Evolutionary conservation across 2,329 filamentous ascomycete species (phyloP).

Genomic region (Colletotrichum sp.): DNA sequence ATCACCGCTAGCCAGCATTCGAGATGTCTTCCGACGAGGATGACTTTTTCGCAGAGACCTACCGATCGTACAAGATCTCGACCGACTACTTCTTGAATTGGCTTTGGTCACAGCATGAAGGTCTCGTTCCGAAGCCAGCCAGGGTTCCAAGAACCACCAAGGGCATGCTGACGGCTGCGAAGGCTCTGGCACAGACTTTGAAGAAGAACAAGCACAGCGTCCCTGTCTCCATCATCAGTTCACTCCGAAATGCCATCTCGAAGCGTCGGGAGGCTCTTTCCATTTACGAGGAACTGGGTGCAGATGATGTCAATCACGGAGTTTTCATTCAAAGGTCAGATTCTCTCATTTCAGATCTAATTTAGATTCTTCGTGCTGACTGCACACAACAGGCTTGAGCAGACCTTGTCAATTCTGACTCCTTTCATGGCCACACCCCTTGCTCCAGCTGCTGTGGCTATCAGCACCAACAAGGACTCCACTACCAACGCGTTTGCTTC

Average conservation of each 20-base stretch:
- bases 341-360: rapidly evolving
- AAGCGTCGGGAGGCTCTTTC: background rate
- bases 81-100: background rate
- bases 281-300: background rate
- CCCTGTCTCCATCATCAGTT: background rate
- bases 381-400: background rate
- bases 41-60: background rate
- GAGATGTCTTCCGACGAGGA: background rate
- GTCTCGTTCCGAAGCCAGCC: background rate
- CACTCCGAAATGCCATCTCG: background rate
- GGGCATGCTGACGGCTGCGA: background rate
- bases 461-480: rapidly evolving
- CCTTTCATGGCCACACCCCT: background rate
- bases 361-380: rapidly evolving
- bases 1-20: background rate
- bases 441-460: background rate
- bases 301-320: background rate
- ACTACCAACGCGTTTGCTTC: background rate
- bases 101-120: background rate
- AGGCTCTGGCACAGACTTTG: rapidly evolving
- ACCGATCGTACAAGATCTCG: background rate
- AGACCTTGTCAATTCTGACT: background rate
- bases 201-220: background rate
- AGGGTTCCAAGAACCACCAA: background rate
- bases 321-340: background rate